phyloP scores from a whole-genome alignment of 257 asterid species.

The Thymus quinquecostatus region DNA sequence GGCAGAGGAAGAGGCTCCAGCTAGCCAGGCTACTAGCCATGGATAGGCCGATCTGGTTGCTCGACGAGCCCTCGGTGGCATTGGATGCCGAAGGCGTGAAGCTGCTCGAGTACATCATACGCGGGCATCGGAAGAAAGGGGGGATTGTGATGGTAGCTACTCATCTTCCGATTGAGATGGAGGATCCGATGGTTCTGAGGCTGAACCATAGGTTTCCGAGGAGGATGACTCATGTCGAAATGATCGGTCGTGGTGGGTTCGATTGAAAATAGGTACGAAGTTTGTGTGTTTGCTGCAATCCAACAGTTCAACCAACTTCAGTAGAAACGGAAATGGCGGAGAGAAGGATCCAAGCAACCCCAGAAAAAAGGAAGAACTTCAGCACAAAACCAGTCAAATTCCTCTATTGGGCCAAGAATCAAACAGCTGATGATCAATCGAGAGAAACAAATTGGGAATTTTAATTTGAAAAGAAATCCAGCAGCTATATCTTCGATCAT shows the following conservation, averaged over 20 bases:
- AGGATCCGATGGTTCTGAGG: slow-evolving; percentile 55
- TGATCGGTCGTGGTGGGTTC: slow-evolving; percentile 58
- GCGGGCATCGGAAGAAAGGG: slow-evolving; percentile 78
- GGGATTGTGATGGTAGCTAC: slow-evolving; percentile 73
- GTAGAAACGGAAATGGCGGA: slow-evolving; percentile 8
- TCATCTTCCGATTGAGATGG: slow-evolving; percentile 61
- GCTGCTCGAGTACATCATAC: slow-evolving; percentile 62
- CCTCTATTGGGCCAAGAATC: background rate
- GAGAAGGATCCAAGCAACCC: background rate
- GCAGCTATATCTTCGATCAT: too few relatives aligned
- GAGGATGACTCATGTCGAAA: slow-evolving; percentile 55
- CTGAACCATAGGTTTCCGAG: slow-evolving; percentile 66
- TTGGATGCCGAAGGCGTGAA: slow-evolving; percentile 78
- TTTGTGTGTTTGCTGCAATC: slow-evolving; percentile 29
- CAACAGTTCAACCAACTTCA: slow-evolving; percentile 32
- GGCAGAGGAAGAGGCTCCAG: slow-evolving; percentile 78
- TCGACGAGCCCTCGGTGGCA: slow-evolving; percentile 91
- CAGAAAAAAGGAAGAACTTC: slow-evolving; percentile 19
- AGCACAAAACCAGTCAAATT: slow-evolving; percentile 31
- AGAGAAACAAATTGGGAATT: background rate
- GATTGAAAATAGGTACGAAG: slow-evolving; percentile 30
- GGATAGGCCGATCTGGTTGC: slow-evolving; percentile 88
- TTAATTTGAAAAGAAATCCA: too few relatives aligned
- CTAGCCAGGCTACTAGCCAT: slow-evolving; percentile 82
- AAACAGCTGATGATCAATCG: slow-evolving; percentile 17